Conservation (phyloP, 73 alveolate species). For the Uronychia binucleata region DNA sequence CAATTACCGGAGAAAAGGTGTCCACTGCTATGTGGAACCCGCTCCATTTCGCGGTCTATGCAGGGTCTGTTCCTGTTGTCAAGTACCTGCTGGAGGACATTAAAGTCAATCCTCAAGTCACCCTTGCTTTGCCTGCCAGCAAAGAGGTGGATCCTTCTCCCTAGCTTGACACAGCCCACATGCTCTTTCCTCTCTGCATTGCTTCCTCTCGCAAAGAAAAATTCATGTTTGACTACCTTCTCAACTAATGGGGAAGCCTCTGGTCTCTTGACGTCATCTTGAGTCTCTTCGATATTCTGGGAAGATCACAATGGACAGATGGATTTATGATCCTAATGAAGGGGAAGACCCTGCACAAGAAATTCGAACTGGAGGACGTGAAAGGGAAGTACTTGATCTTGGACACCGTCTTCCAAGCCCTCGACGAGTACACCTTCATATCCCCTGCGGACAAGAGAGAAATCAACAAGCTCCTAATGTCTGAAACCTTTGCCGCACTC, state of each 20-base stretch:
- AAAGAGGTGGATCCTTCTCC: not conserved
- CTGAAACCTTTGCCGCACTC: not conserved
- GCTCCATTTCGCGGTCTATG: constrained; percentile 23
- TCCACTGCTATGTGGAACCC: constrained; percentile 24
- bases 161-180: not conserved
- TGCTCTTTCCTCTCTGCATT: not conserved
- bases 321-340: not conserved
- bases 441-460: not conserved
- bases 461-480: not conserved
- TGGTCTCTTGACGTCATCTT: not conserved
- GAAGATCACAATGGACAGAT: not conserved
- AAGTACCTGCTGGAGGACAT: constrained; percentile 14
- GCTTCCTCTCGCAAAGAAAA: not conserved
- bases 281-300: not conserved
- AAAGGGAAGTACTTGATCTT: not conserved
- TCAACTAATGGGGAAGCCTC: not conserved
- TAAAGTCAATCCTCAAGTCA: constrained; percentile 12
- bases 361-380: not conserved
- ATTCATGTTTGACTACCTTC: not conserved
- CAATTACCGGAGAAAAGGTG: not conserved
- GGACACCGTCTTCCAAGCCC: not conserved
- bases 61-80: constrained; percentile 5
- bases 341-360: not conserved
- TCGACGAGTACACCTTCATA: not conserved
- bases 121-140: constrained; percentile 2